Evolutionary conservation across 352 stramenopile genomes (phyloP), one percentile per base, ranked within the genome.

Genomic region (Lagenidium sp.): DNA sequence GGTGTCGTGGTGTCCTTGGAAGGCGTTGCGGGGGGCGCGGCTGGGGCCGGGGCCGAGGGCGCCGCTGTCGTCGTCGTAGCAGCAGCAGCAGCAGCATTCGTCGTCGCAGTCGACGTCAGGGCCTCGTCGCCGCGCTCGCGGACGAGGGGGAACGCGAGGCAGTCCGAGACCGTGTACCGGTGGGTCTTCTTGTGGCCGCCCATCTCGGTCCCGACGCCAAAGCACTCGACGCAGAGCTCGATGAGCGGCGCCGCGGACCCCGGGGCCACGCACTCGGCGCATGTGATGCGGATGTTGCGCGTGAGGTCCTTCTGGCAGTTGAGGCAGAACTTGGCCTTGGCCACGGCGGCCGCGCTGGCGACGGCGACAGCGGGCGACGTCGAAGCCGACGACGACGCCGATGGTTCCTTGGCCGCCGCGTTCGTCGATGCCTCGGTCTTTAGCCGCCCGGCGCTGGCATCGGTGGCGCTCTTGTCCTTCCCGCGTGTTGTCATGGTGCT

Each of bases 191-290:
- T 85, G 59, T 94, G 81, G 44, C 64, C 68, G 24, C 74, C 72
- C 47, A 89, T 59, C 58, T 94, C 79, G 6, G 67, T 68, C 12
- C 84, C 78, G 23, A 88, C 77, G 22, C 78, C 77, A 41, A 99
- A 97, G 60, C 95, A 99, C 57, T 98, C 92, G 55, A 97, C 71
- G 56, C 95, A 99, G 3, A 98, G 64, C 56, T 89, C 81, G n/a
- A 84, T 62, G 20, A 82, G 55, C n/a, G 62, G 65, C 28, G 66
- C 60, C 44, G 63, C 36, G 31, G 63, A 56, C 34, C 20, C 40
- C 13, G 53, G 32, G 12, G 58, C 44, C 3, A 59, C 23, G 50
- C 81, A 93, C 55, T 93, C 81, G 46, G 68, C 68, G 60, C 81
- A 93, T 30, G 75, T 85, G 47, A 93, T 79, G 55, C 81, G 77